phyloP scores from a whole-genome alignment of 345 rosid species.

The Pistacia integerrima region DNA sequence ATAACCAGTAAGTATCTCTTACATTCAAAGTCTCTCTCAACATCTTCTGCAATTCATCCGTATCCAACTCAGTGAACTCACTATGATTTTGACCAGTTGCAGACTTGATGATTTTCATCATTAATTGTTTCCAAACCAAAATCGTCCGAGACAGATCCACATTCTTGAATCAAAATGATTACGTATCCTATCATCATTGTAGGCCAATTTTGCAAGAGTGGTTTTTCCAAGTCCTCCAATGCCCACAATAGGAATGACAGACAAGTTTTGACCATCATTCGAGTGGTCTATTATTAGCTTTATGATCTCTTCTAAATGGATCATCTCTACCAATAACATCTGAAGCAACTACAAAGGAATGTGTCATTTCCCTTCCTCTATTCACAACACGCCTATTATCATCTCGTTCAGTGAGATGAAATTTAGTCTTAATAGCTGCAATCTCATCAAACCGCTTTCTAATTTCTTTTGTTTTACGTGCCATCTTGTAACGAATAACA shows the following conservation, averaged over 20 bases:
- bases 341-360: slow-evolving; percentile 21
- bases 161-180: slow-evolving; percentile 16
- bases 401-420: not conserved
- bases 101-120: not conserved
- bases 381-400: not conserved
- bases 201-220: slow-evolving; percentile 25
- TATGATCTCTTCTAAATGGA: slow-evolving; percentile 17
- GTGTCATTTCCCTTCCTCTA: not conserved
- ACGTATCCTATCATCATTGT: slow-evolving; percentile 12
- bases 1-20: slow-evolving; percentile 11
- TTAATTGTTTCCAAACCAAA: not conserved
- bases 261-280: slow-evolving; percentile 1
- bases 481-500: not conserved
- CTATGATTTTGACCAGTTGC: not conserved
- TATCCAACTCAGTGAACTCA: not conserved
- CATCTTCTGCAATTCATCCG: slow-evolving; percentile 20
- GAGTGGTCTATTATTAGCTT: not conserved
- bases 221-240: slow-evolving; percentile 31
- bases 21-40: slow-evolving; percentile 2
- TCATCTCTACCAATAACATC: slow-evolving; percentile 27
- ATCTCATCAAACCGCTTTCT: too few relatives aligned
- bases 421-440: not conserved
- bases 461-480: not conserved
- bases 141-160: slow-evolving; percentile 23
- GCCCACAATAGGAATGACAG: slow-evolving; percentile 24